A percentile compares a stretch with the other conserved stretches of the same genome.
Conservation (phyloP, 2,329 filamentous ascomycete species). For the Leptographium radiaticola region DNA sequence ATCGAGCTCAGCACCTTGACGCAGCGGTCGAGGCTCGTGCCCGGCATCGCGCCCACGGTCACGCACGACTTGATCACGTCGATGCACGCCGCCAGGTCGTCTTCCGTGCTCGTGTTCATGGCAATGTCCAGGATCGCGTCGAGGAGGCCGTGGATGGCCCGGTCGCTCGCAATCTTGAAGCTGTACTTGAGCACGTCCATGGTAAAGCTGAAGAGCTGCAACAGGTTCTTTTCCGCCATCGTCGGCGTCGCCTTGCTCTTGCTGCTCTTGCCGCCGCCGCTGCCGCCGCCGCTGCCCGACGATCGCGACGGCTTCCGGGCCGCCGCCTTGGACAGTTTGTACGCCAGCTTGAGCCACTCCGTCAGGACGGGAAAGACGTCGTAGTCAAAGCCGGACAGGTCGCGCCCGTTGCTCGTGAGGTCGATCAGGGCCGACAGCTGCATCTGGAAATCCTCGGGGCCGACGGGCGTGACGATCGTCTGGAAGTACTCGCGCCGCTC, state of each 20-base stretch:
- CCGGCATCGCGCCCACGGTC: conserved; percentile 58
- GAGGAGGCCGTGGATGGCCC: conserved; percentile 47
- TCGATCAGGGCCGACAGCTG: conserved; percentile 52
- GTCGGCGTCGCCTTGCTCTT: conserved; percentile 23
- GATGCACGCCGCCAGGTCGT: conserved; percentile 55
- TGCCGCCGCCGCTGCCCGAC: conserved; percentile 6
- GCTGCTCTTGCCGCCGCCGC: conserved; percentile 17
- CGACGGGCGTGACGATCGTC: conserved; percentile 41
- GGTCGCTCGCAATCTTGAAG: conserved; percentile 52
- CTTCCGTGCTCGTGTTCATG: conserved; percentile 48
- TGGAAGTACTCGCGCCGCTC: conserved; percentile 55
- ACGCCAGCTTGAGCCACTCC: conserved; percentile 44
- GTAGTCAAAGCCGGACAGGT: conserved; percentile 54
- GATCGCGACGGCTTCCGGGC: conserved; percentile 20
- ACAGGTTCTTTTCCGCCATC: conserved; percentile 48
- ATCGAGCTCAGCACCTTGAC: conserved; percentile 61
- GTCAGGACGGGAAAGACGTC: conserved; percentile 50
- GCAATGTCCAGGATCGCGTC: conserved; percentile 53
- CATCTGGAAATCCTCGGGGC: conserved; percentile 50
- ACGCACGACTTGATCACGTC: conserved; percentile 56
- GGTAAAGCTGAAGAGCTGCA: conserved; percentile 51
- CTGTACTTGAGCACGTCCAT: conserved; percentile 64
- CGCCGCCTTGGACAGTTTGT: conserved; percentile 26
- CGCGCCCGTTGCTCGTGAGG: conserved; percentile 46
- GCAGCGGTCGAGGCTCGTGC: conserved; percentile 47